Conservation (phyloP, 2,329 filamentous ascomycete genomes). For the Pseudogymnoascus verrucosus region DNA sequence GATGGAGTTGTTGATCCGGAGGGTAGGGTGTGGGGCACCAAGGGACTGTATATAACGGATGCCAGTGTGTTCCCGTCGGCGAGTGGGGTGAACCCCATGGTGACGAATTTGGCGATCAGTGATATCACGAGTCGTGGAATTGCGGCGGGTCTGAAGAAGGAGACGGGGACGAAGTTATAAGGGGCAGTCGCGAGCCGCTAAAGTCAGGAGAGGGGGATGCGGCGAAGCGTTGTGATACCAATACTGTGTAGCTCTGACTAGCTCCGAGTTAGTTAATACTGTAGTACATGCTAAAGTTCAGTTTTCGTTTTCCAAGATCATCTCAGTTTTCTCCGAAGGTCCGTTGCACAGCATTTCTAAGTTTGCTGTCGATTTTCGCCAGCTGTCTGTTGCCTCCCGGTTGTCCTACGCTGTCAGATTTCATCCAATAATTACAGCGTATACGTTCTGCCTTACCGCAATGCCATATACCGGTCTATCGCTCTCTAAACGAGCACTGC, state of each 20-base stretch:
- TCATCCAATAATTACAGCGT: background rate
- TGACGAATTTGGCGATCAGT: slow-evolving; percentile 64
- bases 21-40: slow-evolving; percentile 57
- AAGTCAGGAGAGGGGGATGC: background rate
- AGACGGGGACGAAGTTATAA: background rate
- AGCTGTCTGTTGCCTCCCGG: background rate
- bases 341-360: background rate
- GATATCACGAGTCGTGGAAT: slow-evolving; percentile 56
- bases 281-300: background rate
- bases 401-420: background rate
- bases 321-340: background rate
- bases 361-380: background rate
- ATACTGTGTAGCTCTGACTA: background rate
- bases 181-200: background rate
- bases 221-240: background rate
- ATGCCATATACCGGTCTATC: background rate
- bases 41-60: slow-evolving; percentile 63
- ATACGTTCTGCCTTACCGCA: background rate
- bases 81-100: slow-evolving; percentile 76
- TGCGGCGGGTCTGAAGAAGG: slow-evolving; percentile 35
- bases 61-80: slow-evolving; percentile 69
- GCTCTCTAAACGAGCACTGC: background rate
- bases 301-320: background rate
- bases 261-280: background rate
- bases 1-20: slow-evolving; percentile 50